Base-by-base conservation (phyloP, 768 basidiomycete species). In the Agrocybe pediades region DNA sequence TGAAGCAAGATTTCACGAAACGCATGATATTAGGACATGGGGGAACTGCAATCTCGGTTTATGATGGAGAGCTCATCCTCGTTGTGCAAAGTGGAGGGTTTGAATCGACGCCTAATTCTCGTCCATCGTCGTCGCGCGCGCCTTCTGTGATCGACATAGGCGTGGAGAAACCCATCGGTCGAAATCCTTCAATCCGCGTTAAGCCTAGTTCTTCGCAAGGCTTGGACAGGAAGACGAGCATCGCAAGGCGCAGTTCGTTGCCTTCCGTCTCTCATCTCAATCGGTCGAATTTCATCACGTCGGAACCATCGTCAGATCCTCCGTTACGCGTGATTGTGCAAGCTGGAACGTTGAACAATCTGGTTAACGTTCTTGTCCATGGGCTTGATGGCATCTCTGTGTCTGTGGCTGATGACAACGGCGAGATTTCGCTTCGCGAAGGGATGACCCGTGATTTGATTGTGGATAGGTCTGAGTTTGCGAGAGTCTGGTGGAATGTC, bases 381-480 rank as follows among this genome's bases (percentile, higher is more conserved):
- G 92, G 92, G 3, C 72, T 93, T 17, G 83, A 83, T 44, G 85
- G 85, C 26, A 83, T 93, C 3, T 86, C 87, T 0, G 89, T 92
- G 0, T 86, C 88, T 0, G 87, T 91, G 3, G 84, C 92, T 0
- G 91, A 94, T 58, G 91, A 93, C 63, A 92, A 91, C 60, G 92
- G 92, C 0, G 90, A 93, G 67, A 90, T 88, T 74, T 84, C 89
- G 0, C 68, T 93, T 40, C 74, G 84, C 19, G 88, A 90, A 58
- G 84, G 85, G 1, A 88, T 83, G 72, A 88, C 87, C 0, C 75
- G 89, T 27, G 85, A 89, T 44, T 71, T 92, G 40, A 74, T 84
- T 21, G 80, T 93, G 13, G 91, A 93, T 70, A 80, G 84, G 41
- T 72, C 64, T 1, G 91, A 92, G 63, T 93, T 90, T 70, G 77